Conservation (phyloP, 371 early-diverging fungal genomes). For the Mortierella sp. region DNA sequence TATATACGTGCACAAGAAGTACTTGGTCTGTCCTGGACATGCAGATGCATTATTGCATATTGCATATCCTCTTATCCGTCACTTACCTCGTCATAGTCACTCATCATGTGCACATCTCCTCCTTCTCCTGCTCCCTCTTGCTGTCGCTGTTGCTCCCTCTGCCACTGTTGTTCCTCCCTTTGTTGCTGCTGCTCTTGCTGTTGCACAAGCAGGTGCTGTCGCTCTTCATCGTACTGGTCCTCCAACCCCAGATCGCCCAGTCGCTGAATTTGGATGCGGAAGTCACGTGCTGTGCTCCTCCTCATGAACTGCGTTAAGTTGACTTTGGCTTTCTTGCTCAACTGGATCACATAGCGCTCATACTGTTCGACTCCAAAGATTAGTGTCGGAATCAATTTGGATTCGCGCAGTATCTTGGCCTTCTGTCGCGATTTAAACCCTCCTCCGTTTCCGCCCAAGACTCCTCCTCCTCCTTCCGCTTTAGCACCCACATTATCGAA, state of each 20-base stretch:
- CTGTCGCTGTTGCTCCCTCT: conserved; percentile 13
- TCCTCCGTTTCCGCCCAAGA: neutral
- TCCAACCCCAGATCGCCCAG: conserved; percentile 55
- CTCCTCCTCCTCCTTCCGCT: neutral
- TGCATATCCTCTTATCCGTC: neutral
- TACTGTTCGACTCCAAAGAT: conserved; percentile 78
- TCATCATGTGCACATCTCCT: conserved; percentile 20
- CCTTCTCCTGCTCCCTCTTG: conserved; percentile 6
- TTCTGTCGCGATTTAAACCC: conserved; percentile 44
- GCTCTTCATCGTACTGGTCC: conserved; percentile 46
- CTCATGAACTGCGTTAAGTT: conserved; percentile 77
- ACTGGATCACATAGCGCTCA: conserved; percentile 72
- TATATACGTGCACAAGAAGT: no score
- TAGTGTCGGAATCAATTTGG: conserved; percentile 70
- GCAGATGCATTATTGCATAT: no score
- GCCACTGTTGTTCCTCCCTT: conserved; percentile 14
- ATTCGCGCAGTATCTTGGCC: conserved; percentile 70
- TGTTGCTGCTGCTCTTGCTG: conserved; percentile 19
- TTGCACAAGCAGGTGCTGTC: conserved; percentile 19
- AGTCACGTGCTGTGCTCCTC: conserved; percentile 77
- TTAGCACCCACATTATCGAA: conserved; percentile 1
- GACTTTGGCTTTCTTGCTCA: conserved; percentile 72
- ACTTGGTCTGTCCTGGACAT: no score
- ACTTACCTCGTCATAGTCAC: conserved; percentile 19
- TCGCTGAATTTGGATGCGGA: conserved; percentile 66